phyloP scores from a whole-genome alignment of 352 stramenopile genomes.

The Phytopythium oedochilum region DNA sequence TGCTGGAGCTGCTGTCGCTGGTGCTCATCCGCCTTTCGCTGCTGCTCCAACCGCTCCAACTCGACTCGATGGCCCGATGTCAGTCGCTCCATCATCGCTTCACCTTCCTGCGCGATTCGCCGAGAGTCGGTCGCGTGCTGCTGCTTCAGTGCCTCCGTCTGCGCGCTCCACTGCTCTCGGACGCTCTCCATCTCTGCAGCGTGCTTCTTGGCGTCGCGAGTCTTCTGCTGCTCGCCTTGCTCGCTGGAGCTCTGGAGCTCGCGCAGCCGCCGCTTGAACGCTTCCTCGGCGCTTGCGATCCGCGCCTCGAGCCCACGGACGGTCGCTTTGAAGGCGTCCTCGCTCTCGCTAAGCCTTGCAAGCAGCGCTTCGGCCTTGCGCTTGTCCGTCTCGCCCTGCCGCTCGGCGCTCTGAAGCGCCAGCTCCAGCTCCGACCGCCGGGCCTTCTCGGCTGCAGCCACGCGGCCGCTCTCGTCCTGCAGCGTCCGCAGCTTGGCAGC shows the following conservation, averaged over 20 bases:
- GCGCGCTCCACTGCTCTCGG: slow-evolving; percentile 8
- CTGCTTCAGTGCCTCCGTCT: slow-evolving; percentile 20
- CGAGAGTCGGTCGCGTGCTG: slow-evolving; percentile 52
- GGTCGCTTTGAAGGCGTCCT: slow-evolving; percentile 36
- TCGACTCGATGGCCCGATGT: slow-evolving; percentile 11
- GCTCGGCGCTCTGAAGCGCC: slow-evolving; percentile 17
- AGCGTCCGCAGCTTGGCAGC: slow-evolving; percentile 42
- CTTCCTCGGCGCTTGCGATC: slow-evolving; percentile 24
- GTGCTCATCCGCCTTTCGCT: slow-evolving; percentile 12
- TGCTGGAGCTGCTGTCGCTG: slow-evolving; percentile 16
- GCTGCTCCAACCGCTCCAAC: slow-evolving; percentile 16
- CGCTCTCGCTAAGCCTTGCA: not conserved
- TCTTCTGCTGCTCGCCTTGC: slow-evolving; percentile 21
- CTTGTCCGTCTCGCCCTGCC: slow-evolving; percentile 31
- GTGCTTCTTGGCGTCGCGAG: slow-evolving; percentile 15
- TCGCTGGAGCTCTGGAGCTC: slow-evolving; percentile 17
- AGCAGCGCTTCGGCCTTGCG: slow-evolving; percentile 11
- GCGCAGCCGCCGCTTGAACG: slow-evolving; percentile 38
- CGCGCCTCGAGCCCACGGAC: slow-evolving; percentile 38
- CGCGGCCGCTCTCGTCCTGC: slow-evolving; percentile 25
- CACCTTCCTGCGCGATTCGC: slow-evolving; percentile 56
- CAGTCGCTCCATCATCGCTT: slow-evolving; percentile 71
- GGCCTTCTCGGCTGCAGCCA: slow-evolving; percentile 17
- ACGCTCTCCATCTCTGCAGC: slow-evolving; percentile 1
- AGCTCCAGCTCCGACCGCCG: slow-evolving; percentile 25